Conservation (phyloP, 176 grass and related monocot genomes). For the Puccinellia tenuiflora region DNA sequence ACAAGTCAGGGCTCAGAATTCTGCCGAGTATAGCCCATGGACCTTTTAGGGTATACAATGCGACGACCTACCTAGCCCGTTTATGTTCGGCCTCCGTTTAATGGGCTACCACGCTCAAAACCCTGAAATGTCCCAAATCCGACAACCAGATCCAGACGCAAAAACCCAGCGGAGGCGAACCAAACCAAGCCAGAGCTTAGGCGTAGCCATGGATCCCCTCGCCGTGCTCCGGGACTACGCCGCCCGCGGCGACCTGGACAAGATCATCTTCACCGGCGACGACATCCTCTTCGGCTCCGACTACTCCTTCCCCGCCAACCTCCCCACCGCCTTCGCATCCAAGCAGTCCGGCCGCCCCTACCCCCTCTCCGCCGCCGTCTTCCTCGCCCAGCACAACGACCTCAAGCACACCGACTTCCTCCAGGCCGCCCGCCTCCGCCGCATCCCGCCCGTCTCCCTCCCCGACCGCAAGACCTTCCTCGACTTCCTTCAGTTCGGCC, state of each 20-base stretch:
- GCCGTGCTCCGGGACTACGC: constrained; percentile 82
- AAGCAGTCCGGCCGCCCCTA: constrained; percentile 80
- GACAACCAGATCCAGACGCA: constrained; percentile 12
- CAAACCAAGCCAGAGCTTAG: not conserved
- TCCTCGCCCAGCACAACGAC: constrained; percentile 80
- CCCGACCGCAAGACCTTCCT: constrained; percentile 85
- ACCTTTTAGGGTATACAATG: not conserved
- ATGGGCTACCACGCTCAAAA: not conserved
- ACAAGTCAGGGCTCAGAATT: not conserved
- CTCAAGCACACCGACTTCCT: constrained; percentile 94
- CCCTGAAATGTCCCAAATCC: not conserved
- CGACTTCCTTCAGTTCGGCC: constrained; percentile 69
- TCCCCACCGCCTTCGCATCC: constrained; percentile 66
- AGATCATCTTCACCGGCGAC: constrained; percentile 55
- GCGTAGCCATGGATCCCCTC: constrained; percentile 72
- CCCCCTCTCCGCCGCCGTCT: constrained; percentile 69
- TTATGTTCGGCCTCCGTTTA: not conserved
- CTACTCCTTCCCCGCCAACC: constrained; percentile 61
- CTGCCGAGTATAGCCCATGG: not conserved
- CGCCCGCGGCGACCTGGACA: constrained; percentile 60
- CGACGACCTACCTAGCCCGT: not conserved
- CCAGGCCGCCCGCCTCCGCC: constrained; percentile 68
- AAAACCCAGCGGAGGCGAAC: not conserved
- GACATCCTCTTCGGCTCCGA: constrained; percentile 79
- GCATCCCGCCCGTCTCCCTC: constrained; percentile 74